phyloP scores from a whole-genome alignment of 1,284 basidiomycete genomes.

The Tilletia caries region DNA sequence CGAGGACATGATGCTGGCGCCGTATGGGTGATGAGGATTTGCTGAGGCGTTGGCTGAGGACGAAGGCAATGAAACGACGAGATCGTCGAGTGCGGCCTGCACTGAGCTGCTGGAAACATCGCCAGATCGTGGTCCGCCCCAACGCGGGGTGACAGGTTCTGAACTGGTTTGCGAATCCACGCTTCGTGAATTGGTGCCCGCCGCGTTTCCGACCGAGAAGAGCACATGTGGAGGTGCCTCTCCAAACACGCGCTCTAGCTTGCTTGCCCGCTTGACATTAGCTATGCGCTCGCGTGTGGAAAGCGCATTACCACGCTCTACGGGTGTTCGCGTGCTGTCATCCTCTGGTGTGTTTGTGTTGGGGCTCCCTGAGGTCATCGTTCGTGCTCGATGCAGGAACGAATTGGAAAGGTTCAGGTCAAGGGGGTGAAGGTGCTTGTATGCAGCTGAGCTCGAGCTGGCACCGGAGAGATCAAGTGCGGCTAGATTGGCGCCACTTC shows the following conservation, averaged over 20 bases:
- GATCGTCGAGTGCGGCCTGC: not conserved
- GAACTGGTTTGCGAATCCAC: not conserved
- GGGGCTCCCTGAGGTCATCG: too few relatives aligned
- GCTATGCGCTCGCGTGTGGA: slow-evolving; percentile 11
- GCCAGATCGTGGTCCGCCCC: not conserved
- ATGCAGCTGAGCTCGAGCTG: not conserved
- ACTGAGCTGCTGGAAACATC: not conserved
- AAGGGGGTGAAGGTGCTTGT: not conserved
- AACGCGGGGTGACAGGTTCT: not conserved
- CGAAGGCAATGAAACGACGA: not conserved
- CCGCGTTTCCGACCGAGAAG: not conserved
- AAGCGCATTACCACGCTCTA: slow-evolving; percentile 1
- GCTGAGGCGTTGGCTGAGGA: not conserved
- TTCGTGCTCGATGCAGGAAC: too few relatives aligned
- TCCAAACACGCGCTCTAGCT: slow-evolving; percentile 16
- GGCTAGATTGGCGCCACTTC: not conserved
- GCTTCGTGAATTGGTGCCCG: not conserved
- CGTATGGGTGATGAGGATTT: not conserved
- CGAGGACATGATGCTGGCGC: not conserved
- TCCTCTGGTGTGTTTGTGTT: not conserved
- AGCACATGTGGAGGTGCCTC: slow-evolving; percentile 12
- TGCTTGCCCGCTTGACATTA: slow-evolving; percentile 16
- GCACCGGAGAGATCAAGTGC: slow-evolving; percentile 1
- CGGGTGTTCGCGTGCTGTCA: not conserved
- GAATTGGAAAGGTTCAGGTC: not conserved